A percentile compares a stretch with the other conserved stretches of the same genome.
Evolutionary conservation across 2,329 filamentous ascomycete genomes (phyloP).

Genomic region (Drechslera avenae): DNA sequence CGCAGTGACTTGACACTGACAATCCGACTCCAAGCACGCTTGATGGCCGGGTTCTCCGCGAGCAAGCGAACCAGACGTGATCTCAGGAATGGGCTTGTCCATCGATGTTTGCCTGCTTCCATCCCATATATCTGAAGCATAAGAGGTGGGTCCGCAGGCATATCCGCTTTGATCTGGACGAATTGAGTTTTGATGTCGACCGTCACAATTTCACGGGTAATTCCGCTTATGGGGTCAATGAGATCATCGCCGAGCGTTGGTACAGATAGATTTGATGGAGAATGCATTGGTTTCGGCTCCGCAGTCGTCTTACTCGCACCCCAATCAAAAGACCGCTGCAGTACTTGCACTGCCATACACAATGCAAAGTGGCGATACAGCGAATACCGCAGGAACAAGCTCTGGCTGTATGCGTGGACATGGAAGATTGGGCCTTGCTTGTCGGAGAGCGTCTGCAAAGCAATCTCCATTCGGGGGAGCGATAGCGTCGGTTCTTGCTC

Average conservation of each 20-base stretch:
- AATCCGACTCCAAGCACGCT: conserved; percentile 82
- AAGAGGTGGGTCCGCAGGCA: conserved; percentile 87
- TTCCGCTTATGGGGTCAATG: conserved; percentile 31
- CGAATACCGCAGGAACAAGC: conserved; percentile 84
- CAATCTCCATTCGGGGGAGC: conserved; percentile 84
- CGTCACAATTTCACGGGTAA: conserved; percentile 70
- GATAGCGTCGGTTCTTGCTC: conserved; percentile 85
- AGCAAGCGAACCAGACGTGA: conserved; percentile 83
- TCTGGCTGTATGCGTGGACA: conserved; percentile 78
- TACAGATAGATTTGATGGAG: conserved; percentile 37
- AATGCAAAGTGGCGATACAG: conserved; percentile 91
- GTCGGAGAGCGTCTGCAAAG: conserved; percentile 83
- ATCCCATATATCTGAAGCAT: conserved; percentile 88
- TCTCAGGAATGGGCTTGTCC: conserved; percentile 80
- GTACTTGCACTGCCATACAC: conserved; percentile 76
- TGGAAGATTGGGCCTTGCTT: conserved; percentile 87
- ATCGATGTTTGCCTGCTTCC: conserved; percentile 83
- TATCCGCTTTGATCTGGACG: conserved; percentile 83
- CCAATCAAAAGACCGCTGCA: conserved; percentile 57
- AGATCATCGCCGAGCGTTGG: conserved; percentile 41
- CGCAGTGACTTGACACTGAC: conserved; percentile 81
- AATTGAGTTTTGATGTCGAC: conserved; percentile 82
- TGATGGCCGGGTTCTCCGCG: conserved; percentile 83
- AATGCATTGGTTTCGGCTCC: conserved; percentile 18
- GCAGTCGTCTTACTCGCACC: conserved; percentile 15